A percentile compares a stretch with the other conserved stretches of the same genome.
Evolutionary conservation across 208 protist species (phyloP).

Genomic region (Trypanosoma avium): DNA sequence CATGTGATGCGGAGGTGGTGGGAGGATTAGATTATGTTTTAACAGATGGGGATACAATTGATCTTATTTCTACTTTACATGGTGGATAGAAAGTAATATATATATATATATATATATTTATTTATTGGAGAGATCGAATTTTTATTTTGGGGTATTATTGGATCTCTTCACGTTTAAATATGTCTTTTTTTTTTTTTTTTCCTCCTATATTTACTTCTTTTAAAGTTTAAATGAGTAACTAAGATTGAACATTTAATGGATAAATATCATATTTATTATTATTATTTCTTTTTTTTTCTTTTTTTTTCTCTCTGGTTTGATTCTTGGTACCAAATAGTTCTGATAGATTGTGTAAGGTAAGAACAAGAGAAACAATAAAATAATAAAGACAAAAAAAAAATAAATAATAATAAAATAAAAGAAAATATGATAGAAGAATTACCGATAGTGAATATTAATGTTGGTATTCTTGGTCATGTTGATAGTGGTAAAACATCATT

Average conservation of each 20-base stretch:
- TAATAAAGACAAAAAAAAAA: not conserved
- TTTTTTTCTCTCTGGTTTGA: not conserved
- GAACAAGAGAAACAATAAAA: not conserved
- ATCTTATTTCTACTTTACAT: conserved; percentile 95
- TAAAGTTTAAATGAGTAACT: too few relatives aligned
- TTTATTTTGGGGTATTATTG: too few relatives aligned
- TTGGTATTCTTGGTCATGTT: conserved; percentile 97
- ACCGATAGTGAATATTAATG: conserved; percentile 88
- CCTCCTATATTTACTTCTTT: too few relatives aligned
- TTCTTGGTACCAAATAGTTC: too few relatives aligned
- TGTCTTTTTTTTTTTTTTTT: too few relatives aligned
- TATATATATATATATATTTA: not conserved
- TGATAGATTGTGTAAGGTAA: too few relatives aligned
- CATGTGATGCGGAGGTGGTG: conserved; percentile 91
- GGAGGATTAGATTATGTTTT: conserved; percentile 83
- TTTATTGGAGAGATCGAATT: too few relatives aligned
- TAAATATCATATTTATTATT: too few relatives aligned
- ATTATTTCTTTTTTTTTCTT: not conserved
- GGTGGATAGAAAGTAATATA: conserved; percentile 64
- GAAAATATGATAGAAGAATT: conserved; percentile 4
- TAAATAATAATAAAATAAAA: too few relatives aligned
- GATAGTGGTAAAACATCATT: conserved; percentile 97
- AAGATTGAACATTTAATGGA: too few relatives aligned
- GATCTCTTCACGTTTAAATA: too few relatives aligned
- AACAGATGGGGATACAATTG: conserved; percentile 82